Evolutionary conservation across 2,329 filamentous ascomycete species (phyloP), one percentile per base, ranked within the genome.

Genomic region (Zelopaecilomyces penicillatus): DNA sequence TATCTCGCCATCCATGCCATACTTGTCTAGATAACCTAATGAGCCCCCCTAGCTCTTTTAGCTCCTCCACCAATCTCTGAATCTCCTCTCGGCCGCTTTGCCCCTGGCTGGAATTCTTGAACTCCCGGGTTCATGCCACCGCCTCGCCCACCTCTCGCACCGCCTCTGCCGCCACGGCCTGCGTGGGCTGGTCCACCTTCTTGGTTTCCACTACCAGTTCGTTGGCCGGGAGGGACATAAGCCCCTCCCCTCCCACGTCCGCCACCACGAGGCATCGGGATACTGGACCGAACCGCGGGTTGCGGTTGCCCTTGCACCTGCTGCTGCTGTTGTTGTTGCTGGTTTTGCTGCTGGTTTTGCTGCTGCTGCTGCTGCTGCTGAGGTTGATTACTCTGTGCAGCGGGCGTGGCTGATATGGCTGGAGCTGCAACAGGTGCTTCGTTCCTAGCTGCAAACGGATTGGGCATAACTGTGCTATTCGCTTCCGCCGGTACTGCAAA

Each of bases 41-140:
- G 65, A 26, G 62, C 63, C 47, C 68, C 68, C 32, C 68, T 58
- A 4, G 66, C 64, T 47, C 68, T 57, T 57, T 71, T 71, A 4
- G 65, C 66, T 19, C 67, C 67, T 12, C 60, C 66, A 4, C 64
- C 66, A 26, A 51, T 59, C 41, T 70, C 68, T 1, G 63, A 65
- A 44, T 81, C 77, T 40, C 78, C 75, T 43, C 77, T 66, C 10
- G 74, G 69, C 29, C 77, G 68, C 62, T 81, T 80, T 52, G 69
- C 75, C 4, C 76, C 75, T 6, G 74, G 71, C 36, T 78, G 76
- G 52, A 78, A 74, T 45, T 81, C 79, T 40, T 70, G 65, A 7
- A 73, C 76, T 9, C 63, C 63, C 1, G 72, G 69, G 51, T 76
- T 80, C 53, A 80, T 54, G 8, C 47, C 64, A 44, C 19, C 19